These are phyloP conservation scores for Elongisporangium undulatum DNA, from an alignment of 352 stramenopile genomes.

Conservation along the genomic window DNA sequence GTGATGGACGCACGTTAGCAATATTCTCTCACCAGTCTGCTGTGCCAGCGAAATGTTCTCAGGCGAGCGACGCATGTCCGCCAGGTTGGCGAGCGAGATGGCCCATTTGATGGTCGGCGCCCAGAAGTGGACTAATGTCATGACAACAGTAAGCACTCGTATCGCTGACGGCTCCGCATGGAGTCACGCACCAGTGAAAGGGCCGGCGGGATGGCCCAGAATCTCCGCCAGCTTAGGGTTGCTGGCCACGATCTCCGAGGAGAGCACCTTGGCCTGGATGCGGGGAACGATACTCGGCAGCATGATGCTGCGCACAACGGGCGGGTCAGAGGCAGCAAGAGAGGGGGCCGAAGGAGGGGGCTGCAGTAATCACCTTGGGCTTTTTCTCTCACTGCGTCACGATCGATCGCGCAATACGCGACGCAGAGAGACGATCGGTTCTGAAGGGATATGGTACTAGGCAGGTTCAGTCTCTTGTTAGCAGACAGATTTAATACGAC, in stretches of 20 bases:
- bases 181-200: slow-evolving; percentile 65
- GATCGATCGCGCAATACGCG: neutral
- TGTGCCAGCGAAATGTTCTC: slow-evolving; percentile 84
- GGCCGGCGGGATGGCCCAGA: slow-evolving; percentile 73
- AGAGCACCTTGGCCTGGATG: slow-evolving; percentile 68
- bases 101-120: slow-evolving; percentile 87
- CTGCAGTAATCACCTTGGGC: neutral
- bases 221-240: slow-evolving; percentile 61
- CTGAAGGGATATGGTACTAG: neutral
- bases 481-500: neutral
- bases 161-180: neutral
- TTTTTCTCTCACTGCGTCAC: neutral
- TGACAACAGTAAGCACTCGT: neutral
- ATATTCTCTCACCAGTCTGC: slow-evolving; percentile 36
- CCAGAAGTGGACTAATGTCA: slow-evolving; percentile 79
- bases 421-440: neutral
- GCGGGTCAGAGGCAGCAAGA: neutral
- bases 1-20: no score
- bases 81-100: slow-evolving; percentile 85
- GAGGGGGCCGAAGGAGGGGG: neutral
- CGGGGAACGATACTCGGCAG: slow-evolving; percentile 70
- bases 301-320: slow-evolving; percentile 16
- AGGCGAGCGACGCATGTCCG: slow-evolving; percentile 75
- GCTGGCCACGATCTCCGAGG: slow-evolving; percentile 60
- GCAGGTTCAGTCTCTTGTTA: slow-evolving; percentile 3